These are phyloP conservation scores for Suhomyces vadensis DNA, from an alignment of 805 yeast genomes.

Conservation along the genomic window DNA sequence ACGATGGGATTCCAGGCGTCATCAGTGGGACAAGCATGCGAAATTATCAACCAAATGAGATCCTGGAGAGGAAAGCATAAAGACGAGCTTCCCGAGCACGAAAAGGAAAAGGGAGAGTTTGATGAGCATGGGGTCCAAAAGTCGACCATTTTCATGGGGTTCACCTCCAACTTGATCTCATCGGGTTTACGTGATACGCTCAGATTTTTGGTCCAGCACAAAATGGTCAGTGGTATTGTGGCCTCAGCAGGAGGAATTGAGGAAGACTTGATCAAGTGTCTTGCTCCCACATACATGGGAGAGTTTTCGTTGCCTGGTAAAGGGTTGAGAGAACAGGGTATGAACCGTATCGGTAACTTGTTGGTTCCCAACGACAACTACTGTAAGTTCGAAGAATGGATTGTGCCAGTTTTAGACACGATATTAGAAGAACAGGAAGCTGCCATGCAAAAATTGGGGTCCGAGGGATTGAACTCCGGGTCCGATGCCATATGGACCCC, in stretches of 20 bases:
- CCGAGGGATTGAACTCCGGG: constrained; percentile 60
- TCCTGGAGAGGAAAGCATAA: constrained; percentile 84
- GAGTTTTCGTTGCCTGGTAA: constrained; percentile 84
- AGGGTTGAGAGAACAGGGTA: constrained; percentile 85
- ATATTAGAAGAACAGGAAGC: constrained; percentile 87
- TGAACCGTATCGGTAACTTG: constrained; percentile 96
- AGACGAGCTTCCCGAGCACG: constrained; percentile 67
- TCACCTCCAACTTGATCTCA: constrained; percentile 92
- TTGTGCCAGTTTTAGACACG: constrained; percentile 86
- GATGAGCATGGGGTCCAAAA: constrained; percentile 78
- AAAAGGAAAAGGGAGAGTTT: constrained; percentile 60
- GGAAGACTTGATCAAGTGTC: constrained; percentile 93
- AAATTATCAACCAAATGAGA: constrained; percentile 90
- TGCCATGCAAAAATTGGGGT: constrained; percentile 51
- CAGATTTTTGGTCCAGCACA: constrained; percentile 86
- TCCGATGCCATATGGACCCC: constrained; percentile 88
- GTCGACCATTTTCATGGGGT: constrained; percentile 92
- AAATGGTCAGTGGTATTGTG: constrained; percentile 91
- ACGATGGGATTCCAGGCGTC: constrained; percentile 98
- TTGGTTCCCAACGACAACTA: constrained; percentile 97
- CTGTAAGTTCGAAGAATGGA: constrained; percentile 98
- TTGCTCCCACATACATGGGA: constrained; percentile 95
- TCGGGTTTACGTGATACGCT: constrained; percentile 92
- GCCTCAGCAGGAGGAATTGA: constrained; percentile 99
- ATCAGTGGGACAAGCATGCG: constrained; percentile 83